Conservation (phyloP, 139 green algal genomes). For the Mychonastes homosphaera region DNA sequence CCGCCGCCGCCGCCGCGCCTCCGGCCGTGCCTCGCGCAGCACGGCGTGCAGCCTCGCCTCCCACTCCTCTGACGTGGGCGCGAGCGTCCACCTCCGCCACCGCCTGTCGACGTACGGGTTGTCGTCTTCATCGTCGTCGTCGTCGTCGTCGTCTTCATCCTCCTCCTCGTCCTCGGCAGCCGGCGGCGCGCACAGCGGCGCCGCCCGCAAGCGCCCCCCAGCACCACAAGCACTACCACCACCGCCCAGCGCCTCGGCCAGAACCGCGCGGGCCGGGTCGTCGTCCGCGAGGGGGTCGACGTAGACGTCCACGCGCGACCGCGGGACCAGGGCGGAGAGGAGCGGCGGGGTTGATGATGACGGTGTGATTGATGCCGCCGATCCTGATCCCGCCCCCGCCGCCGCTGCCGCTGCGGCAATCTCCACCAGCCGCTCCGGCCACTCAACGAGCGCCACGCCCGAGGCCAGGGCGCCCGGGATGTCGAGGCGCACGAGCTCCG, state of each 20-base stretch:
- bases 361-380: not conserved
- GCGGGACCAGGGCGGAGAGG: no score
- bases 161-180: not conserved
- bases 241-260: not conserved
- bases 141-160: constrained; percentile 4
- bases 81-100: not conserved
- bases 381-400: not conserved
- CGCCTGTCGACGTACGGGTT: constrained; percentile 1
- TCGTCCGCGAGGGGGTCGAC: not conserved
- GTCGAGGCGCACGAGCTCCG: constrained; percentile 32
- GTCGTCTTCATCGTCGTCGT: not conserved
- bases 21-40: not conserved
- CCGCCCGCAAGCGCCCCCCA: no score
- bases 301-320: not conserved
- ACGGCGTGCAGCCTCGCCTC: not conserved
- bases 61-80: not conserved
- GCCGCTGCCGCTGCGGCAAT: not conserved
- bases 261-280: not conserved
- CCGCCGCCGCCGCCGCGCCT: no score
- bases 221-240: no score
- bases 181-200: no score
- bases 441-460: constrained; percentile 50
- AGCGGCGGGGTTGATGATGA: no score
- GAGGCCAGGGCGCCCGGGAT: constrained; percentile 24
- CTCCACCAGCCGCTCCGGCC: constrained; percentile 39